Base-by-base conservation (phyloP, 139 green algal species). In the Haematococcus lacustris region DNA sequence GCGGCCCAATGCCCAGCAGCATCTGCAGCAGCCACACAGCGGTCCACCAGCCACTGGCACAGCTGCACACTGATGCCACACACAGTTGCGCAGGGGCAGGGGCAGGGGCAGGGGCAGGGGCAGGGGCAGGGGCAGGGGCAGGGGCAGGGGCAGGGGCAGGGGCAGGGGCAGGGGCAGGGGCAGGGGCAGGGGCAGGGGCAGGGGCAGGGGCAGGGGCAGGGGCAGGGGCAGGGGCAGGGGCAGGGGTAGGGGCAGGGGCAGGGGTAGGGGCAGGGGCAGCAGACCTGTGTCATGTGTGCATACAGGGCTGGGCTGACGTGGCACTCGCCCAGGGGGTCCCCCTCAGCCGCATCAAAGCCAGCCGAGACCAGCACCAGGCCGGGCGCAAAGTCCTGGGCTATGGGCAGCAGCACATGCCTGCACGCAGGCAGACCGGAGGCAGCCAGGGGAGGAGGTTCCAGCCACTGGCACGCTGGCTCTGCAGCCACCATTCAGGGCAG, bases 281-380 rank as follows among this genome's bases (percentile, higher is more conserved):
- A 25, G 85, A 83, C 57, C 2, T 76, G 74, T 30, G 85, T 86
- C 65, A 92, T 83, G 68, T 86, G 79, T 0, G 61, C 84, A 74
- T 82, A 94, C 35, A 69, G 77, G 35, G 78, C 90, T 30, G 86
- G 77, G 0, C 78, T 87, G 38, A 95, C 70, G 26, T 73, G 73
- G 80, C 89, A 92, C 70, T 86, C 86, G 47, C 81, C 83, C 21
- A 87, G 70, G 4, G 89, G 88, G 70, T 93, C 88, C 6, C 86
- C 86, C 37, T 82, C 80, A 28, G 85, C 89, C 2, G 89, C 89
- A 66, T 94, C 89, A 70, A 94, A 93, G 43, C 90, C 90, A 5
- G 88, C 88, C 9, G 81, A 86, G 30, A 95, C 78, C 43, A 95
- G 81, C 37, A 92, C 71, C 13, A 93, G 73, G 53, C 90, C 70